Percentiles rank a stretch among this genome's conserved stretches.
Conservation (phyloP, 495 filamentous ascomycete species). For the Trichoderma virens region DNA sequence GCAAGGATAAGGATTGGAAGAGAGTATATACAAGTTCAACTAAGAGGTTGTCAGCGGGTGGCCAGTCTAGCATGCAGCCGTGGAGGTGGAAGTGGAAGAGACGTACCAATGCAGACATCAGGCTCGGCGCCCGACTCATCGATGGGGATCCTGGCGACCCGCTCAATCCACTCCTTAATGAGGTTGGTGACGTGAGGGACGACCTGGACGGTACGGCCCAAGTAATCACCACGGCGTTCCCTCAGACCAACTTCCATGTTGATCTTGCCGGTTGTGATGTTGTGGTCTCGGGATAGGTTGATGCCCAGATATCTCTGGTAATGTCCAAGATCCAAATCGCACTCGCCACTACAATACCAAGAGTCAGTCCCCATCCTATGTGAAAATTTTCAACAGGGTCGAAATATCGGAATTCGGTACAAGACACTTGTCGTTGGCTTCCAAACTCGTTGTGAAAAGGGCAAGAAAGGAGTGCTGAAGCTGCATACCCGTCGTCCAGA, state of each 20-base stretch:
- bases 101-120: constrained; percentile 75
- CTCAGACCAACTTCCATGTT: constrained; percentile 74
- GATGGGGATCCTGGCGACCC: constrained; percentile 77
- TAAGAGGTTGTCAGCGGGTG: constrained; percentile 16
- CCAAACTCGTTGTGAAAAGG: background rate
- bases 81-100: constrained; percentile 12
- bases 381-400: background rate
- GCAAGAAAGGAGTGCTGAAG: no score
- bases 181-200: constrained; percentile 87
- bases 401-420: background rate
- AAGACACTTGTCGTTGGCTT: background rate
- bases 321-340: constrained; percentile 91
- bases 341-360: constrained; percentile 29
- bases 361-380: background rate
- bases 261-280: constrained; percentile 95
- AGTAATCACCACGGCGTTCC: constrained; percentile 75
- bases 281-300: constrained; percentile 69
- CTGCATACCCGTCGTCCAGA: constrained; percentile 25
- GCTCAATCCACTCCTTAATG: constrained; percentile 87
- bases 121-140: constrained; percentile 76
- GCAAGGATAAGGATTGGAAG: background rate
- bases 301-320: constrained; percentile 64
- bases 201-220: constrained; percentile 88
- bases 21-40: constrained; percentile 27
- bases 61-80: background rate